Evolutionary conservation across 257 asterid genomes (phyloP), one percentile per base, ranked within the genome.

Genomic region (Penstemon eatonii): DNA sequence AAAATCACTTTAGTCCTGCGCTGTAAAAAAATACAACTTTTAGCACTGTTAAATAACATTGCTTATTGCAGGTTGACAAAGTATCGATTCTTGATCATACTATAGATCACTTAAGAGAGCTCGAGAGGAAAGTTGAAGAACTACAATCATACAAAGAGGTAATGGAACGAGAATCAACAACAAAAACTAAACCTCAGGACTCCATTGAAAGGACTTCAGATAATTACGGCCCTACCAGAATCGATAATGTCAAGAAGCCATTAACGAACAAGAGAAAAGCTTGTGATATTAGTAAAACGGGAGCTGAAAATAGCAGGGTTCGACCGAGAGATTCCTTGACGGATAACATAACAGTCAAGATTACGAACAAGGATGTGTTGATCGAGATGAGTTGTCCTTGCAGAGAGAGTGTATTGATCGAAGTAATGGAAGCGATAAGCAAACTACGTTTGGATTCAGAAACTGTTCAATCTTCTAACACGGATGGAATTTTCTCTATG

Each of bases 51-150:
- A 25, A 25, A 40, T 56, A 42, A 12, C 5, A 75, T 70, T 42
- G 44, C 41, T 36, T 25, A n/a, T 66, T 81, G 76, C 87, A 94
- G 99, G 95, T 73, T 53, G 98, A 94, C 85, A 94, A 94, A 82
- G 81, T 91, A 55, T 81, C 97, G 0, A 45, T 94, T 44, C 96
- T 94, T 4, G 96, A 91, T 76, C 88, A 81, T 36, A 87, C 99
- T 2, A 91, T 94, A 63, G 89, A 86, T 71, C 83, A 89, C 79
- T 63, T 94, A 78, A 82, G 86, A 61, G 86, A 83, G 66, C 96
- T 94, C 0, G 91, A 89, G 78, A 86, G 87, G 52, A 87, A 86
- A 73, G 79, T 91, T 3, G 81, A 80, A 65, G 92, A 82, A 76
- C 86, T 89, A 5, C 89, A 89, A 76, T 80, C 96, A 41, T 69